A percentile compares a stretch with the other conserved stretches of the same genome.
Evolutionary conservation across 2,329 filamentous ascomycete genomes (phyloP).

Genomic region (Xylariaceae sp.): DNA sequence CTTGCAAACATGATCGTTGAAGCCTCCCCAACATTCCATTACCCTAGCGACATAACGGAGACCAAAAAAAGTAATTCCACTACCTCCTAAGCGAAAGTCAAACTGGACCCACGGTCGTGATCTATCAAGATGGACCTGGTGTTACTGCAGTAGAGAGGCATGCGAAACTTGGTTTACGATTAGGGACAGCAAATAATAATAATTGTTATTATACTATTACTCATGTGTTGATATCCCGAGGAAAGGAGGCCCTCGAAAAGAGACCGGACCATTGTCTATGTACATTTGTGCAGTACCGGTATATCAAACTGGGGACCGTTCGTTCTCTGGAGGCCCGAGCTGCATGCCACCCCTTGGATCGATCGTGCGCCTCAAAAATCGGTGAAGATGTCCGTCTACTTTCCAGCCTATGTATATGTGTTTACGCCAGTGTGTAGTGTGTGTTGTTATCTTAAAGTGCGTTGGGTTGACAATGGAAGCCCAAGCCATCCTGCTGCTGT

Average conservation of each 20-base stretch:
- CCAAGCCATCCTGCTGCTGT: constrained; percentile 21
- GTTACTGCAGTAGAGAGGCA: constrained; percentile 4
- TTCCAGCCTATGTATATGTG: constrained; percentile 21
- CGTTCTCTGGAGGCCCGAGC: constrained; percentile 10
- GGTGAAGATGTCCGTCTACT: constrained; percentile 22
- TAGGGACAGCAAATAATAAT: constrained; percentile 3
- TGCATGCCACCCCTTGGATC: constrained; percentile 10
- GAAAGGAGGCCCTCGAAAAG: background rate
- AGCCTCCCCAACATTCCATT: constrained; percentile 21
- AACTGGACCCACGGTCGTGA: constrained; percentile 4
- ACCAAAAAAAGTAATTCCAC: constrained; percentile 9
- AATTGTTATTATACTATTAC: too few species aligned
- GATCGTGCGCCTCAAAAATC: constrained; percentile 12
- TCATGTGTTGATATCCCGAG: background rate
- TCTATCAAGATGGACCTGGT: too few species aligned
- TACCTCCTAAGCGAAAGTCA: constrained; percentile 16
- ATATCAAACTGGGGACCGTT: constrained; percentile 5
- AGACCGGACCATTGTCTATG: background rate
- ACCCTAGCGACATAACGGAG: background rate
- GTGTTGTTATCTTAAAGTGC: constrained; percentile 27
- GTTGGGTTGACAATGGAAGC: constrained; percentile 26
- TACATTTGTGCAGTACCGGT: constrained; percentile 5
- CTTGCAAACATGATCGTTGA: constrained; percentile 14
- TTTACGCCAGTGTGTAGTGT: constrained; percentile 22
- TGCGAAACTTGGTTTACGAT: constrained; percentile 13